These are phyloP conservation scores for Calonectria montana DNA, from an alignment of 2,329 filamentous ascomycete genomes.

Conservation along the genomic window DNA sequence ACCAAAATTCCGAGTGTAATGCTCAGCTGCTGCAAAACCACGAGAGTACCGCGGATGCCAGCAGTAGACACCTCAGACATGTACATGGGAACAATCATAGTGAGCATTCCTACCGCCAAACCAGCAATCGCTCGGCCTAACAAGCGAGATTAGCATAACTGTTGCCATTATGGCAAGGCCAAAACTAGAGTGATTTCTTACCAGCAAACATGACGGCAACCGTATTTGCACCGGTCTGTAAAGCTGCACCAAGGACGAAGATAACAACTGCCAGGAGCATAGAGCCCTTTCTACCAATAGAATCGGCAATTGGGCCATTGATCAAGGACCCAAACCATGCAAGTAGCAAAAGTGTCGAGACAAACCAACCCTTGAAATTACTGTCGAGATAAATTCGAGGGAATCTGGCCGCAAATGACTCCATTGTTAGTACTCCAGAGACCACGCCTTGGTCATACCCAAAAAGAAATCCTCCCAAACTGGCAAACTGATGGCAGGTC, in stretches of 20 bases:
- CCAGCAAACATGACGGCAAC: constrained; percentile 55
- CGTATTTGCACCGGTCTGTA: constrained; percentile 56
- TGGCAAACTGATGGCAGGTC: constrained; percentile 38
- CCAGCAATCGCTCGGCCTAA: constrained; percentile 58
- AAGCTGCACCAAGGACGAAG: constrained; percentile 55
- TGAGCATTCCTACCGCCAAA: constrained; percentile 54
- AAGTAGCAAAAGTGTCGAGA: constrained; percentile 59
- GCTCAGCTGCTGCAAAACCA: constrained; percentile 55
- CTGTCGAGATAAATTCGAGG: constrained; percentile 54
- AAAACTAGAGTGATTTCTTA: background rate
- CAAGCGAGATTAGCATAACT: background rate
- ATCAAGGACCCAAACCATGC: constrained; percentile 62
- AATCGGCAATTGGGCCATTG: constrained; percentile 53
- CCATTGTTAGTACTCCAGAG: constrained; percentile 59
- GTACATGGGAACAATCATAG: constrained; percentile 55
- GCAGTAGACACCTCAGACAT: constrained; percentile 62
- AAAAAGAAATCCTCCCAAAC: constrained; percentile 57
- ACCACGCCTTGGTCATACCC: constrained; percentile 64
- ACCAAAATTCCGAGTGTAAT: constrained; percentile 57
- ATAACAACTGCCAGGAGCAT: constrained; percentile 50
- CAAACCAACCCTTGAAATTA: constrained; percentile 64
- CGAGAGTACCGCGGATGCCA: constrained; percentile 59
- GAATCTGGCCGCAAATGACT: constrained; percentile 50
- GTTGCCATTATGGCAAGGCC: background rate
- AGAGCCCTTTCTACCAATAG: constrained; percentile 47